A percentile compares a stretch with the other conserved stretches of the same genome.
Evolutionary conservation across 352 stramenopile genomes (phyloP).

Genomic region (Phytophthora megakarya): DNA sequence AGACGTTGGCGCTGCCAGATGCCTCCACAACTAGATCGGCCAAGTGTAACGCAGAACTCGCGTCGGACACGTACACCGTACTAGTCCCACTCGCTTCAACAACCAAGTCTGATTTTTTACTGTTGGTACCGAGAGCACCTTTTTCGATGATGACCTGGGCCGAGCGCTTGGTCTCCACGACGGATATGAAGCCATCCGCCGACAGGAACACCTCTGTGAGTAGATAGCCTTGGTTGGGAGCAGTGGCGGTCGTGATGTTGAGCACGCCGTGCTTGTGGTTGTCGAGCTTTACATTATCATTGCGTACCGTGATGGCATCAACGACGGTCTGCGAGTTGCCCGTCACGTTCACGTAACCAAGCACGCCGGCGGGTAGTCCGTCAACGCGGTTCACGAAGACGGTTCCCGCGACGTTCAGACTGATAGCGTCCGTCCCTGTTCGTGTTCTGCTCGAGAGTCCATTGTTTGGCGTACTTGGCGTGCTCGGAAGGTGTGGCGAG

Average conservation of each 20-base stretch:
- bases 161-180: slow-evolving; percentile 34
- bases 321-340: slow-evolving; percentile 34
- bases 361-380: slow-evolving; percentile 27
- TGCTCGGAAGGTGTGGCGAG: slow-evolving; percentile 6
- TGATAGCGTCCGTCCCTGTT: slow-evolving; percentile 26
- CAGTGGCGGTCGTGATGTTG: slow-evolving; percentile 23
- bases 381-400: slow-evolving; percentile 39
- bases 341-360: slow-evolving; percentile 47
- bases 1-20: slow-evolving; percentile 16
- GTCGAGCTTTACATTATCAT: slow-evolving; percentile 22
- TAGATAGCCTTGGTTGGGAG: too few relatives aligned
- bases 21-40: slow-evolving; percentile 29
- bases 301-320: slow-evolving; percentile 31
- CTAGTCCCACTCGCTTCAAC: slow-evolving; percentile 36
- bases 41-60: slow-evolving; percentile 22
- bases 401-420: slow-evolving; percentile 30
- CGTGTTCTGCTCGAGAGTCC: slow-evolving; percentile 29
- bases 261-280: too few relatives aligned
- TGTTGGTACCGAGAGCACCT: slow-evolving; percentile 31
- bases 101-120: slow-evolving; percentile 31
- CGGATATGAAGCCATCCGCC: slow-evolving; percentile 27
- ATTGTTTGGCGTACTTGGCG: slow-evolving; percentile 38
- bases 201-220: slow-evolving; percentile 41
- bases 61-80: slow-evolving; percentile 36
- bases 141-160: slow-evolving; percentile 37